phyloP scores from a whole-genome alignment of 345 rosid species.

The Odontarrhena argentea region DNA sequence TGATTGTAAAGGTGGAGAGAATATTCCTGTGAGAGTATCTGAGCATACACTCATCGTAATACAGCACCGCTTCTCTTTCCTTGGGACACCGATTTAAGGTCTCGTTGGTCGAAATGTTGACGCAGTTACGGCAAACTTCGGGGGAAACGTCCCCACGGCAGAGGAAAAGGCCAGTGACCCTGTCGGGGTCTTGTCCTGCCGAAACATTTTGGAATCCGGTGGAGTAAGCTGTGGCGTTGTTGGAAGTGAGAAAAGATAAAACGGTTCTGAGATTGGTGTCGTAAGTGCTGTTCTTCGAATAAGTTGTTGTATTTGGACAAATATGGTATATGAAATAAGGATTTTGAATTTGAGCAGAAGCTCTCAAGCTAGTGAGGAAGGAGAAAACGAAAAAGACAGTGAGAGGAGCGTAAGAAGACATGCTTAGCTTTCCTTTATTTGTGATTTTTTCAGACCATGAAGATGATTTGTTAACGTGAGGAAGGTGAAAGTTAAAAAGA shows the following conservation, averaged over 20 bases:
- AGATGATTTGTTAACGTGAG: no score
- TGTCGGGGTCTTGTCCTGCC: conserved; percentile 31
- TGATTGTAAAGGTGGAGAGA: neutral
- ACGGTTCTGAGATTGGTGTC: conserved; percentile 42
- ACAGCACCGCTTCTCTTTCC: conserved; percentile 22
- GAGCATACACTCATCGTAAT: conserved; percentile 44
- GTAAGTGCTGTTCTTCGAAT: conserved; percentile 41
- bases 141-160: conserved; percentile 44
- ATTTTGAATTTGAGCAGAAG: conserved; percentile 35
- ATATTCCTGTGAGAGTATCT: conserved; percentile 40
- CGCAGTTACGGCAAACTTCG: conserved; percentile 44
- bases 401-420: conserved; percentile 15
- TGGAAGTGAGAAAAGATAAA: conserved; percentile 40
- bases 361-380: conserved; percentile 15
- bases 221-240: conserved; percentile 13
- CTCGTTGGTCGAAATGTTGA: neutral
- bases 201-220: conserved; percentile 51
- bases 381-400: conserved; percentile 22
- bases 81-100: conserved; percentile 30
- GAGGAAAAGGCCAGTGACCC: conserved; percentile 44
- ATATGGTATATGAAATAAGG: neutral
- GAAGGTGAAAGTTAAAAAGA: no score
- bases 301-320: conserved; percentile 34
- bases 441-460: neutral
- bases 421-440: neutral